Evolutionary conservation across 2,329 filamentous ascomycete genomes (phyloP), one percentile per base, ranked within the genome.

Genomic region (Graphium sp.): DNA sequence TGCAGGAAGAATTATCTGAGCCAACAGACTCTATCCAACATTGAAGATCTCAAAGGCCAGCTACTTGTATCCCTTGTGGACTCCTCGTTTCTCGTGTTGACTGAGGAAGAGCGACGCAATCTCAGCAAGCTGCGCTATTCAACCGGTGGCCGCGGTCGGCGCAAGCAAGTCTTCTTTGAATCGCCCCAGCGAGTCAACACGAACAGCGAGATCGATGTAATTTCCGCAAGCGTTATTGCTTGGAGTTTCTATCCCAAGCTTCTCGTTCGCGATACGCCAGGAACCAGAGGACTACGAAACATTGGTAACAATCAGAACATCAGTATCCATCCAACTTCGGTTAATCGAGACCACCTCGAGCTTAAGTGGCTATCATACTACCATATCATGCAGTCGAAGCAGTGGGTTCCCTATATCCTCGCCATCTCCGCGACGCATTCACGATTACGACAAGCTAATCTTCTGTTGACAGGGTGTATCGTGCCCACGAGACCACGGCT

Each of bases 161-260:
- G 74, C 15, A 71, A 80, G 30, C 67, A 74, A 30, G 62, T 65
- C 14, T 94, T 94, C 48, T 91, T 91, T 43, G 66, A 74, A n/a
- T 62, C 93, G 1, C 87, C 85, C 0, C 61, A 74, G 24, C 63
- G 76, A 8, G 74, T 82, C 38, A 76, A 87, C 41, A 50, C 61
- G 18, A 78, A 89, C 45, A 84, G 79, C 37, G 66, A 75, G 31
- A 87, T 91, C 36, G 85, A 98, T 39, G 42, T 74, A 1, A 62
- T 94, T 15, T 64, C 83, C 5, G 71, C 75, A 34, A 79, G 84
- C 0, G 79, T 94, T 23, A 79, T 94, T 39, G 80, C 84, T 1
- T 92, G 82, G 70, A 85, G 82, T 29, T 93, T 98, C 56, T 95
- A 98, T 44, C 89, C 89, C 1, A 94, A 93, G 43, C 66, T 98